Evolutionary conservation across 495 filamentous ascomycete genomes (phyloP), one percentile per base, ranked within the genome.

Genomic region (Annulohypoxylon bovei): DNA sequence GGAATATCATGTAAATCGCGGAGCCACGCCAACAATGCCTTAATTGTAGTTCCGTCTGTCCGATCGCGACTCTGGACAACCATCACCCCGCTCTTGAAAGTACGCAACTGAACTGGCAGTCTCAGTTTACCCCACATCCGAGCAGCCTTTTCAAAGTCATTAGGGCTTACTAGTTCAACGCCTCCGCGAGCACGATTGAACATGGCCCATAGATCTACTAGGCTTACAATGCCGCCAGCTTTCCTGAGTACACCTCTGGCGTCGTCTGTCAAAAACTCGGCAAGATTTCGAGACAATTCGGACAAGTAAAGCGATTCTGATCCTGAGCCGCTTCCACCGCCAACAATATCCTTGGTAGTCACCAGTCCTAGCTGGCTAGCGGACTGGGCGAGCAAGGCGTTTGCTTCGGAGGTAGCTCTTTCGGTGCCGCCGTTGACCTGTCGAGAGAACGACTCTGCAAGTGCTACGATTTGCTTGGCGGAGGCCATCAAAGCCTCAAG

Each of bases 171-270:
- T 7, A 99, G 85, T 76, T 99, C 96, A 8, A 99, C 94, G 7
- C 95, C 95, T 57, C 93, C 93, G 40, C 96, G 86, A 22, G 93
- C 93, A n/a, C 95, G 91, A 74, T 99, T 99, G 83, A 98, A 98
- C 32, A 97, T 86, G 6, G 95, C 94, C 95, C 95, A 99, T 1
- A 98, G 85, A 75, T 99, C 95, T 20, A 98, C 95, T 6, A 99
- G 85, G 58, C 89, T 97, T 78, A 98, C 93, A 69, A 98, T 96
- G 0, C 95, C 95, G 8, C 95, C 96, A 74, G 97, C 94, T 58
- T 86, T 89, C 59, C 85, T 88, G 22, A 99, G 79, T 9, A 98
- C 85, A 0, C 94, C 94, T 49, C 90, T 86, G 2, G 89, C 82
- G 76, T 99, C 95, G 77, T 98, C 95, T 0, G 94, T 96, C 6